phyloP scores from a whole-genome alignment of 2,329 filamentous ascomycete genomes.

The Penicillium sp. region DNA sequence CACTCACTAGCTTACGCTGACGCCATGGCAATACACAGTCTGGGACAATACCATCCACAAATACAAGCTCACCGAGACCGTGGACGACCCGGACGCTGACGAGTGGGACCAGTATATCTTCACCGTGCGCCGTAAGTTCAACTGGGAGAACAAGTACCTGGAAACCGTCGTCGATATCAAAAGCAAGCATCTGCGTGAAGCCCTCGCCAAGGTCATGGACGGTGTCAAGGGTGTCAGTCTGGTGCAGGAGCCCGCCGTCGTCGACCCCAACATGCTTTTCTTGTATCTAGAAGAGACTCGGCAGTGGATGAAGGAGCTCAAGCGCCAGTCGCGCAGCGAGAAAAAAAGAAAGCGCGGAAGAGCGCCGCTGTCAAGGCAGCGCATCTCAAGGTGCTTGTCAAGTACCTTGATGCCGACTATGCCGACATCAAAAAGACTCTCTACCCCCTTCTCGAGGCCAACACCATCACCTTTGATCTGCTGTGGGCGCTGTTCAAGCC shows the following conservation, averaged over 20 bases:
- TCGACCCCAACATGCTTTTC: constrained; percentile 68
- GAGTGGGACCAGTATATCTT: constrained; percentile 78
- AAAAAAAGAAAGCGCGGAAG: constrained; percentile 43
- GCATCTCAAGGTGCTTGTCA: constrained; percentile 64
- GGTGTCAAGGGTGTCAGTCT: constrained; percentile 72
- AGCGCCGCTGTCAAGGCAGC: constrained; percentile 36
- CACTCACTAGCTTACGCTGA: background rate
- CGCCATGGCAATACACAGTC: constrained; percentile 21
- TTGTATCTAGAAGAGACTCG: constrained; percentile 76
- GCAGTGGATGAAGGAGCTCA: constrained; percentile 58
- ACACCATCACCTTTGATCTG: constrained; percentile 81
- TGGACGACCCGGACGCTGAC: constrained; percentile 56
- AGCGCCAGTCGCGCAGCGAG: constrained; percentile 57
- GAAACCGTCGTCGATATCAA: constrained; percentile 76
- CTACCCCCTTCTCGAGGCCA: constrained; percentile 72
- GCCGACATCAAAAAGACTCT: constrained; percentile 71
- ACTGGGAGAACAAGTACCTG: constrained; percentile 76
- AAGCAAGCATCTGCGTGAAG: constrained; percentile 70
- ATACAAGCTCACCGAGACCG: constrained; percentile 63
- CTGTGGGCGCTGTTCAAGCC: constrained; percentile 88
- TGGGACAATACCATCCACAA: constrained; percentile 57
- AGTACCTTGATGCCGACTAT: constrained; percentile 78
- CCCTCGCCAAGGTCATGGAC: constrained; percentile 65
- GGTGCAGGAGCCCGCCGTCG: constrained; percentile 70
- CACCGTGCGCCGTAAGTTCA: constrained; percentile 74